Evolutionary conservation across 139 green algal genomes (phyloP), one percentile per base, ranked within the genome.

Genomic region (Volvox reticuliferus): DNA sequence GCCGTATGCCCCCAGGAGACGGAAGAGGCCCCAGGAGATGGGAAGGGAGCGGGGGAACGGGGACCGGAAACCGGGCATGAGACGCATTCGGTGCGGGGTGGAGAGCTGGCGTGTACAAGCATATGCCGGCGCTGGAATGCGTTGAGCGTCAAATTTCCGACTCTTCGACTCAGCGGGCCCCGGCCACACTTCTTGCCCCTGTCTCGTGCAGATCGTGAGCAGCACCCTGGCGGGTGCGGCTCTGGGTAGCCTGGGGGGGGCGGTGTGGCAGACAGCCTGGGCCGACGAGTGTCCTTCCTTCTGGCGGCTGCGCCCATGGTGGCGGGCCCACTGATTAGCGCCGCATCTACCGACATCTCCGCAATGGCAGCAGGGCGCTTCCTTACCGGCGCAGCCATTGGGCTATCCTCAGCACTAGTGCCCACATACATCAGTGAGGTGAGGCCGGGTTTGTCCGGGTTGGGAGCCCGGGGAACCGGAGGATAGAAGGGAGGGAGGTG

Each of bases 341-440:
- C 96, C 12, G 79, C 76, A 13, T 97, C 98, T 35, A 91, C 62
- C 75, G 91, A 82, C 73, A 90, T 98, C 35, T 73, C 83, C 12
- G 22, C 76, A 16, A 97, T 99, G 93, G 61, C 98, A 0, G 88
- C 94, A 6, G 98, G 98, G 6, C 94, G 98, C 6, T 93, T 96
- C 75, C 28, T 99, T 14, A 92, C 95, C 3, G 98, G 98, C 17
- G 19, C 99, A 13, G 98, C 97, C 77, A 99, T 99, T 67, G 98
- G 98, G 16, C 93, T 99, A 26, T 95, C 95, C 19, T 99, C 97
- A 0, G 96, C 96, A 0, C 92, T 99, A 5, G 98, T 99, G 33
- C 98, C 98, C 12, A 95, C 99, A 2, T 99, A 99, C 96, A 99
- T 99, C 89, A 96, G 94, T 28, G 97, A 99, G 94, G 96, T 96